A percentile compares a stretch with the other conserved stretches of the same genome.
Evolutionary conservation across 2,329 filamentous ascomycete species (phyloP).

Genomic region (Epichloe glyceriae): DNA sequence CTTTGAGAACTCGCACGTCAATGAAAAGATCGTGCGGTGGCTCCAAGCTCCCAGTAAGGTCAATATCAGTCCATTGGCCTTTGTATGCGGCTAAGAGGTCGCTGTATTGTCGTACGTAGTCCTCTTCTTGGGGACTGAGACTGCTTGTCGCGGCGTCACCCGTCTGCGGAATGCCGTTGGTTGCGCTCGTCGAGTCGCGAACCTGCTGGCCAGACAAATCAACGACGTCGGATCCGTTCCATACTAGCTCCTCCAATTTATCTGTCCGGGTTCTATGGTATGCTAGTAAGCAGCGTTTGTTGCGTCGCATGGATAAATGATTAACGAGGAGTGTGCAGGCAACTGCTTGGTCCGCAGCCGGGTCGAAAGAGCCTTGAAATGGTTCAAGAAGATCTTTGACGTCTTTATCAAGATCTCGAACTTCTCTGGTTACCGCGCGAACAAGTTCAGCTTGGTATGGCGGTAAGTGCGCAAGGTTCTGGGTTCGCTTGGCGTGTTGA

Average conservation of each 20-base stretch:
- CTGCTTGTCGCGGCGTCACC: slow-evolving; percentile 52
- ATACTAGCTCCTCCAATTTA: slow-evolving; percentile 86
- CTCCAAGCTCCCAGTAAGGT: slow-evolving; percentile 84
- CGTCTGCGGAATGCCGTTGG: slow-evolving; percentile 20
- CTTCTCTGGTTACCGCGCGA: slow-evolving; percentile 76
- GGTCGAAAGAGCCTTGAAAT: slow-evolving; percentile 76
- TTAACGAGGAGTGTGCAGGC: slow-evolving; percentile 86
- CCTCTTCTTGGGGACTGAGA: slow-evolving; percentile 88
- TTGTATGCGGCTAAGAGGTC: slow-evolving; percentile 94
- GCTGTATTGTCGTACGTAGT: slow-evolving; percentile 84
- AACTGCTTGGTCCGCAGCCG: slow-evolving; percentile 65
- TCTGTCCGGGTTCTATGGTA: slow-evolving; percentile 87
- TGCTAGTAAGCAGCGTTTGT: slow-evolving; percentile 88
- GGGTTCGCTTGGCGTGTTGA: slow-evolving; percentile 89
- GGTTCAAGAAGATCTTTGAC: slow-evolving; percentile 66
- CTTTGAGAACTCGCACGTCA: slow-evolving; percentile 88
- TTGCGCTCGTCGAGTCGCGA: slow-evolving; percentile 22
- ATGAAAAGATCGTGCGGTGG: slow-evolving; percentile 95
- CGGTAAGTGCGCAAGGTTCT: slow-evolving; percentile 72
- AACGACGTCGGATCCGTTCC: slow-evolving; percentile 74
- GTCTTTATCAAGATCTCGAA: slow-evolving; percentile 84
- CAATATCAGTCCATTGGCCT: slow-evolving; percentile 95
- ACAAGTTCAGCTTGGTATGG: slow-evolving; percentile 89
- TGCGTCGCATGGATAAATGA: slow-evolving; percentile 86
- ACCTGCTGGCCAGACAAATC: slow-evolving; percentile 52